These are phyloP conservation scores for Trypanosoma lewisi DNA, from an alignment of 208 protist species.

Conservation along the genomic window DNA sequence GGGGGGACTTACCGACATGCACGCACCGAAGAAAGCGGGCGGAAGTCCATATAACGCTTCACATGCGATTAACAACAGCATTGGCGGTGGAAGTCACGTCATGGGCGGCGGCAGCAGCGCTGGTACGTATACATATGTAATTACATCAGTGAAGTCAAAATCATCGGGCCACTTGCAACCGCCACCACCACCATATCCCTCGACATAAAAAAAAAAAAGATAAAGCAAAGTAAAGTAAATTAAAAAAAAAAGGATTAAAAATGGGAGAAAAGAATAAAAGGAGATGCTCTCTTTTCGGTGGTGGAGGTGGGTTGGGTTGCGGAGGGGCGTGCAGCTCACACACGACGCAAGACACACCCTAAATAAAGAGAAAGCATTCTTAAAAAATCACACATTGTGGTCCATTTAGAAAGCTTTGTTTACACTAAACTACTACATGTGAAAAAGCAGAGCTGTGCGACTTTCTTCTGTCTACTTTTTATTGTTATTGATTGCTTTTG, in stretches of 20 bases:
- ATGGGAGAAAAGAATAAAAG: not conserved
- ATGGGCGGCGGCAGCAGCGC: slow-evolving; percentile 18
- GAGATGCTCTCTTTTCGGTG: not conserved
- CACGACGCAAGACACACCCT: not conserved
- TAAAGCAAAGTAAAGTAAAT: not conserved
- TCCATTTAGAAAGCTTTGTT: too few relatives aligned
- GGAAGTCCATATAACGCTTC: not conserved
- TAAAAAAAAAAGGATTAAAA: not conserved
- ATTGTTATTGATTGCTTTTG: slow-evolving; percentile 4
- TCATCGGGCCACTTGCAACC: slow-evolving; percentile 6
- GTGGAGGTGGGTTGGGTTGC: not conserved
- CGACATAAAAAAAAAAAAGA: not conserved
- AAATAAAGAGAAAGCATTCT: too few relatives aligned
- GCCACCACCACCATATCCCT: slow-evolving; percentile 26
- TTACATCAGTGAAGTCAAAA: slow-evolving; percentile 19
- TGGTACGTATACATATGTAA: slow-evolving; percentile 28
- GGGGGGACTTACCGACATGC: slow-evolving; percentile 29
- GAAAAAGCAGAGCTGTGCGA: not conserved
- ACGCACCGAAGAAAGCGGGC: slow-evolving; percentile 26
- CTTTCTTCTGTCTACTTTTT: slow-evolving; percentile 18
- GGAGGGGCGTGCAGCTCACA: not conserved
- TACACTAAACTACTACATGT: not conserved
- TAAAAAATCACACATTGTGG: too few relatives aligned
- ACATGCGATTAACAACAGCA: not conserved
- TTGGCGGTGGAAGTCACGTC: slow-evolving; percentile 21